These are phyloP conservation scores for Neurospora sp. DNA, from an alignment of 2,329 filamentous ascomycete genomes.

Conservation along the genomic window DNA sequence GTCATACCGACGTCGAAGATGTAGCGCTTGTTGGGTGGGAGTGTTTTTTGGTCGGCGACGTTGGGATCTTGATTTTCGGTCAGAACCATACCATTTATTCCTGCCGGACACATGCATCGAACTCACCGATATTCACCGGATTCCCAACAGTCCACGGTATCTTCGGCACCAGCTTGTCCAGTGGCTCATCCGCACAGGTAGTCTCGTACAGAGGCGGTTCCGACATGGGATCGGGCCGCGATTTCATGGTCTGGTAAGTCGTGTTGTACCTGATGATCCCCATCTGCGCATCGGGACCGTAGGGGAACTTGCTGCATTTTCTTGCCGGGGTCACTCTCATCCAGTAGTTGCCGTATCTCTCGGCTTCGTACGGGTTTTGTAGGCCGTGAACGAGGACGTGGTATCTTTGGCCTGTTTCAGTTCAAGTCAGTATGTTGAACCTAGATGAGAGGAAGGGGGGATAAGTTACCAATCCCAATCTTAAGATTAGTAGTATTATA, in stretches of 20 bases:
- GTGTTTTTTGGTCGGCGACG: neutral
- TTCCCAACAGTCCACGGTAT: constrained; percentile 4
- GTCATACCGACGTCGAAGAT: constrained; percentile 7
- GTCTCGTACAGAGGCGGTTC: constrained; percentile 2
- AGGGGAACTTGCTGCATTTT: neutral
- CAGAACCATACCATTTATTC: neutral
- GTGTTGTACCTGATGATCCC: constrained; percentile 4
- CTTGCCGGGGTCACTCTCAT: neutral
- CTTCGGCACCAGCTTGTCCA: constrained; percentile 1
- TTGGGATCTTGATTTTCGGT: neutral
- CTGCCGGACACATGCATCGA: too few species aligned
- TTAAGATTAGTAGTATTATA: constrained; percentile 36
- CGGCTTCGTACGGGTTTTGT: neutral
- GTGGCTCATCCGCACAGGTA: constrained; percentile 6
- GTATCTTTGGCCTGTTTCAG: constrained; percentile 1
- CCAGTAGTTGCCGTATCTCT: constrained; percentile 6
- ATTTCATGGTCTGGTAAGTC: neutral
- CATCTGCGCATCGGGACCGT: constrained; percentile 1
- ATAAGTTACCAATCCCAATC: constrained; percentile 30
- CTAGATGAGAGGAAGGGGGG: too few species aligned
- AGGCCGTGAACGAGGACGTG: constrained; percentile 5
- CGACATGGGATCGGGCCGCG: constrained; percentile 2
- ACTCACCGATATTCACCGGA: constrained; percentile 5
- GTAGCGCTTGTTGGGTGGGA: constrained; percentile 3
- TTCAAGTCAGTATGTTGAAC: neutral